Percentiles rank a stretch among this genome's conserved stretches.
These are phyloP conservation scores for Gossypium raimondii DNA, from an alignment of 345 rosid genomes.

Conservation along the genomic window DNA sequence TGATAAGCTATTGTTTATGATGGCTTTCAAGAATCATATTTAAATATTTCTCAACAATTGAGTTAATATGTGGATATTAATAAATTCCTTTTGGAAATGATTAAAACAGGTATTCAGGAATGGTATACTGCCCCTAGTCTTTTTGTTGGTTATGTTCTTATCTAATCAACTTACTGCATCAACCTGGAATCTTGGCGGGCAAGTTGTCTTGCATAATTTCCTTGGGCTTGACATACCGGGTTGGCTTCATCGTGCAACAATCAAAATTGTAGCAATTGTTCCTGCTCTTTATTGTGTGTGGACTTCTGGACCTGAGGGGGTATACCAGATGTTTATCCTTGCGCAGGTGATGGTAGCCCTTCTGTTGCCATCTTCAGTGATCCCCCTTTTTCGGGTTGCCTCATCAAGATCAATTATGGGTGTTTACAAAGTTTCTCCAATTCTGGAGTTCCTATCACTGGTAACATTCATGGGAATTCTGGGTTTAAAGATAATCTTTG, in stretches of 20 bases:
- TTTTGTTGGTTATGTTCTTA: conserved; percentile 56
- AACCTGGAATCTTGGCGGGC: conserved; percentile 81
- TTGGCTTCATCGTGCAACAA: conserved; percentile 89
- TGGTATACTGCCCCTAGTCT: conserved; percentile 51
- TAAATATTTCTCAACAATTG: background rate
- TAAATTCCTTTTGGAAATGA: conserved; percentile 8
- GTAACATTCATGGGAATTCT: conserved; percentile 65
- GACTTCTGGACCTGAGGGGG: conserved; percentile 88
- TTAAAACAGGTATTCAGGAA: conserved; percentile 61
- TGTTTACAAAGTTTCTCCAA: conserved; percentile 67
- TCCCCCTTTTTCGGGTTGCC: conserved; percentile 85
- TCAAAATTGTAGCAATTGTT: conserved; percentile 71
- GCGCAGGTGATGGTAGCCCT: conserved; percentile 81
- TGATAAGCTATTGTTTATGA: conserved; percentile 5
- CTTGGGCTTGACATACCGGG: conserved; percentile 76
- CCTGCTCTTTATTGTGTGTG: conserved; percentile 87
- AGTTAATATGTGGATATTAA: conserved; percentile 13
- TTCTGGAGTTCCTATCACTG: conserved; percentile 60
- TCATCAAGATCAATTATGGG: conserved; percentile 89
- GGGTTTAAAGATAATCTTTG: conserved; percentile 67
- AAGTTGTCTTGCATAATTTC: conserved; percentile 65
- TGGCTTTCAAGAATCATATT: conserved; percentile 5
- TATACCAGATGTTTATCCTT: conserved; percentile 77
- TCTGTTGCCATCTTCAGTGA: conserved; percentile 84
- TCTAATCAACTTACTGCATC: conserved; percentile 72